phyloP scores from a whole-genome alignment of 345 rosid species.

The Salix koriyanagi region DNA sequence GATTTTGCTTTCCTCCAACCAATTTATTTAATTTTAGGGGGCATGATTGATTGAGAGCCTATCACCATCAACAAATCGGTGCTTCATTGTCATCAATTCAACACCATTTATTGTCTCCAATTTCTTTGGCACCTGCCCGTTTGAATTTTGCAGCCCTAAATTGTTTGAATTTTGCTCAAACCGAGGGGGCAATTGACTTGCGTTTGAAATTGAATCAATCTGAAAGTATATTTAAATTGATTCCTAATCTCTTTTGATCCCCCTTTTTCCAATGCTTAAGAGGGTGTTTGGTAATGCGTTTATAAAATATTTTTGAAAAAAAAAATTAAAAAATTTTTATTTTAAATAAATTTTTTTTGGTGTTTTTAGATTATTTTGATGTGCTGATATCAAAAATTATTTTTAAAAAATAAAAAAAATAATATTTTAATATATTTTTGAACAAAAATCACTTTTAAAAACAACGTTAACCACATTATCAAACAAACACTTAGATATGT shows the following conservation, averaged over 20 bases:
- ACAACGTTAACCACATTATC: rapidly evolving
- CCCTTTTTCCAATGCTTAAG: background rate
- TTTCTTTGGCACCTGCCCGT: too few species aligned
- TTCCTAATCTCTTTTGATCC: background rate
- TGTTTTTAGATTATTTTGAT: too few species aligned
- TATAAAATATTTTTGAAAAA: too few species aligned
- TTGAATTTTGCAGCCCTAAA: background rate
- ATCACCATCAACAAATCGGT: background rate
- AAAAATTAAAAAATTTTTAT: too few species aligned
- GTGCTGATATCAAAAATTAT: too few species aligned
- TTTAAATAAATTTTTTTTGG: too few species aligned
- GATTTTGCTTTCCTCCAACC: background rate
- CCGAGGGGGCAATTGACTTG: background rate
- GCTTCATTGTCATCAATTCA: background rate
- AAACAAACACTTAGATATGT: too few species aligned
- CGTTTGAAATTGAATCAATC: background rate
- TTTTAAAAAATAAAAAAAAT: too few species aligned
- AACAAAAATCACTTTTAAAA: too few species aligned
- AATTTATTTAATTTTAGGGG: background rate
- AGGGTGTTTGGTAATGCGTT: too few species aligned
- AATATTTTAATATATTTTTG: too few species aligned
- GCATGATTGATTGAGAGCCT: background rate
- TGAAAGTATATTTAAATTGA: background rate
- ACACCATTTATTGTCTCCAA: background rate
- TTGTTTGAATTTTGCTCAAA: too few species aligned